Base-by-base conservation (phyloP, 179 eudicot genomes). In the Camellia oleifera region DNA sequence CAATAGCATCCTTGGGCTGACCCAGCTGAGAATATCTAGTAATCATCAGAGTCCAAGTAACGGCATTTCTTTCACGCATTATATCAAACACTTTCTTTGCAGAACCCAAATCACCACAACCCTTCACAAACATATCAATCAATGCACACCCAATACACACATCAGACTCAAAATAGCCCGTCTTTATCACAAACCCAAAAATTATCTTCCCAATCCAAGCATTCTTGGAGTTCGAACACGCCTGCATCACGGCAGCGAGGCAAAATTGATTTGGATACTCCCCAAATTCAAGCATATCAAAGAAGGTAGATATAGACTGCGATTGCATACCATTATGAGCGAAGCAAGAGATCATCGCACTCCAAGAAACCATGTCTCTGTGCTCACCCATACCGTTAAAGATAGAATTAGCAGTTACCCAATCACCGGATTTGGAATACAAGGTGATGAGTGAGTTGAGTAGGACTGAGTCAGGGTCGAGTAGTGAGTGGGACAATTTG, bases 11-110 rank as follows among this genome's bases (percentile, higher is more conserved):
- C 60, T 61, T 82, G 2, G 87, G 77, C 40, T 48, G 78, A 71
- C 93, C 97, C 83, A 85, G 79, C 74, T 91, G 94, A 15, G 91
- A 77, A 80, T 84, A 91, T 71, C 97, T 91, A 85, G 94, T 87
- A 18, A 93, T 92, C 94, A 93, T 87, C 81, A 88, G 85, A 77
- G 89, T 87, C 93, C 94, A 92, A 52, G 90, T 69, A 52, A 91
- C 90, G 9, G 79, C 62, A 69, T 91, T 94, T 81, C 83, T 91
- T 23, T 83, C 81, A 58, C 90, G 91, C 84, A 91, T 87, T 77
- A 79, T 76, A 46, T 81, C 91, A 73, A 94, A 91, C 80, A 92
- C 80, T 45, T 86, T 82, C 80, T 78, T 81, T 8, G 94, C 94
- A 13, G 82, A 88, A 57, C 68, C 87, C 80, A 93, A 81, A 69